Conservation (phyloP, 371 early-diverging fungal genomes). For the Apophysomyces trapeziformis region DNA sequence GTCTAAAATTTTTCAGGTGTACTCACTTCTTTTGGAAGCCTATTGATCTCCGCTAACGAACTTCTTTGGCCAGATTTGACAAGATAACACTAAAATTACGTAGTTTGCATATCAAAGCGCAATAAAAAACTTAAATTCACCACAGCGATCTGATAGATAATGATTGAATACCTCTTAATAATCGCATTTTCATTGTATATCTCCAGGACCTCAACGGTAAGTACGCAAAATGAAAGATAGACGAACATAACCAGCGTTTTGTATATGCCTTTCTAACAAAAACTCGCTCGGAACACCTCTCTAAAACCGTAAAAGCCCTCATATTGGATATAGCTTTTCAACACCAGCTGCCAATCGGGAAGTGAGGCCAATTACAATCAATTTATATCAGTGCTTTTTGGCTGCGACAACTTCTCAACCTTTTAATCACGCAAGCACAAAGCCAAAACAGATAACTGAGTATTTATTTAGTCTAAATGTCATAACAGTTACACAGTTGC, state of each 20-base stretch:
- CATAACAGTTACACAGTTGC: slow-evolving; percentile 1
- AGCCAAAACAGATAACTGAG: background rate
- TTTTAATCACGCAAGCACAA: background rate
- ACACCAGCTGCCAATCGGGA: slow-evolving; percentile 8
- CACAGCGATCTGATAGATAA: slow-evolving; percentile 7
- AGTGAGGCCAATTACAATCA: background rate
- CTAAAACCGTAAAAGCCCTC: no score
- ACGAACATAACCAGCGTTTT: no score
- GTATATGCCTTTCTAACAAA: no score
- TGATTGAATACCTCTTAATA: background rate
- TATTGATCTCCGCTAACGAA: slow-evolving; percentile 2
- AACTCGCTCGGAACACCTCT: no score
- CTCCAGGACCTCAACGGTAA: background rate
- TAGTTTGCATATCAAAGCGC: background rate
- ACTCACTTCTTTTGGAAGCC: background rate
- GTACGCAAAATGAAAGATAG: no score
- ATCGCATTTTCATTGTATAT: background rate
- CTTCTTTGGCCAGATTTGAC: slow-evolving; percentile 11
- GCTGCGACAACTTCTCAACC: background rate
- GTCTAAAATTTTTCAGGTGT: background rate
- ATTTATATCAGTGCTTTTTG: background rate
- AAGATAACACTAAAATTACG: slow-evolving; percentile 10
- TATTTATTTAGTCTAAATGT: background rate
- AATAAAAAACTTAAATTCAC: slow-evolving; percentile 4
- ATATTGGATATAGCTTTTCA: background rate